Base-by-base conservation (phyloP, 345 rosid genomes). In the Pelargonium nanum region DNA sequence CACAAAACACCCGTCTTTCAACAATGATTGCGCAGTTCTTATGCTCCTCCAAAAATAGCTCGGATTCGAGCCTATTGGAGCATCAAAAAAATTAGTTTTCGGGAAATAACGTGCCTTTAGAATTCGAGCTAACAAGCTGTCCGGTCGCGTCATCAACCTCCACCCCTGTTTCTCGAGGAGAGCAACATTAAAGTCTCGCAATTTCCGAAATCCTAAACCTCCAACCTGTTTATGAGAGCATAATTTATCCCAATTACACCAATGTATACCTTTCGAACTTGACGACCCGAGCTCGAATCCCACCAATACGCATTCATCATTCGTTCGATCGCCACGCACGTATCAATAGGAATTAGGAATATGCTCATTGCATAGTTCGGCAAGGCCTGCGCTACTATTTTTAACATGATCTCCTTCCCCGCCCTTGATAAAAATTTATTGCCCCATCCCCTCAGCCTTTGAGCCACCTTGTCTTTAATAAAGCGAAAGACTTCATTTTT, bases 191-290 rank as follows among this genome's bases (percentile, higher is more conserved):
- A 34, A 22, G 21, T n/a, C 30, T n/a, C 21, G 51, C 51, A 16
- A 30, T 13, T 58, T 48, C n/a, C 8, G 20, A 10, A 60, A 60
- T 9, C 64, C 64, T n/a, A 24, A n/a, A n/a, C n/a, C n/a, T n/a
- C n/a, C n/a, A 21, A 21, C 64, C 13, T 40, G 19, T 8, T 24
- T 24, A 30, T 19, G 21, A 6, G 6, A 20, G 1, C 22, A 16
- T 21, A 61, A 9, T 21, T 24, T 5, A n/a, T 6, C n/a, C 56
- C 56, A 25, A 17, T 26, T 40, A 15, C 16, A 13, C 32, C 22
- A 19, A 0, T 24, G 24, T n/a, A 26, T 6, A 13, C 17, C 32
- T 57, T 22, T 19, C 28, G 17, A 25, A 4, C 45, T 26, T n/a
- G n/a, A n/a, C n/a, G n/a, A n/a, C n/a, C n/a, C n/a, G n/a, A n/a